phyloP scores from a whole-genome alignment of 768 basidiomycete species.

The Trametes gibbosa region DNA sequence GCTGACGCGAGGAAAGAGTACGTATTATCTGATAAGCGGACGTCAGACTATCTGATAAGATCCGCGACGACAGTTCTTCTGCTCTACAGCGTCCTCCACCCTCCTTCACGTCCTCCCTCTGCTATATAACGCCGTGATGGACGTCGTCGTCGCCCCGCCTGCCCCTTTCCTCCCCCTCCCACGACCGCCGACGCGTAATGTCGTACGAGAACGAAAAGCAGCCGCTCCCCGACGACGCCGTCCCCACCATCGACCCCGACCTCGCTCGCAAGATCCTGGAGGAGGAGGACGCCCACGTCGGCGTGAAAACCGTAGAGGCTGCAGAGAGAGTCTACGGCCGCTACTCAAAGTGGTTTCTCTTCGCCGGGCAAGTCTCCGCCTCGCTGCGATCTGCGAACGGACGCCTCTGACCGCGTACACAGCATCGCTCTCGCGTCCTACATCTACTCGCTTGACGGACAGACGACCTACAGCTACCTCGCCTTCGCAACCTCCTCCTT shows the following conservation, averaged over 20 bases:
- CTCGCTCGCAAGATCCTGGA: constrained; percentile 8
- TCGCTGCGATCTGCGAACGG: background rate
- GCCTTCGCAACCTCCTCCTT: constrained; percentile 19
- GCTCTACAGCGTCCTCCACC: background rate
- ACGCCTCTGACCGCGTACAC: background rate
- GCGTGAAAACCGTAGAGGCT: constrained; percentile 50
- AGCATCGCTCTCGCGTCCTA: constrained; percentile 61
- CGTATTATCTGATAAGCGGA: constrained; percentile 11
- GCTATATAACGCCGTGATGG: background rate
- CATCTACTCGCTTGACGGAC: constrained; percentile 72
- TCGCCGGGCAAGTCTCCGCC: constrained; percentile 45
- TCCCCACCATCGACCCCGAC: constrained; percentile 8
- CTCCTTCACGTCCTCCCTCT: no score
- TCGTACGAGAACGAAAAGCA: constrained; percentile 11
- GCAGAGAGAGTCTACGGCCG: constrained; percentile 50
- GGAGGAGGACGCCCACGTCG: constrained; percentile 34
- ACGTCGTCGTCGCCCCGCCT: background rate
- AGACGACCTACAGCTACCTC: constrained; percentile 60
- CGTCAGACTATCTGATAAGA: constrained; percentile 6
- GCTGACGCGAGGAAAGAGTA: background rate
- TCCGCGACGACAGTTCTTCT: no score
- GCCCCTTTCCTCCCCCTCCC: background rate
- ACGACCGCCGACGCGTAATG: background rate
- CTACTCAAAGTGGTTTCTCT: constrained; percentile 58
- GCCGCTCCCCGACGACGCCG: constrained; percentile 8